Evolutionary conservation across 2,329 filamentous ascomycete species (phyloP).

Genomic region (Endocalyx cinctus): DNA sequence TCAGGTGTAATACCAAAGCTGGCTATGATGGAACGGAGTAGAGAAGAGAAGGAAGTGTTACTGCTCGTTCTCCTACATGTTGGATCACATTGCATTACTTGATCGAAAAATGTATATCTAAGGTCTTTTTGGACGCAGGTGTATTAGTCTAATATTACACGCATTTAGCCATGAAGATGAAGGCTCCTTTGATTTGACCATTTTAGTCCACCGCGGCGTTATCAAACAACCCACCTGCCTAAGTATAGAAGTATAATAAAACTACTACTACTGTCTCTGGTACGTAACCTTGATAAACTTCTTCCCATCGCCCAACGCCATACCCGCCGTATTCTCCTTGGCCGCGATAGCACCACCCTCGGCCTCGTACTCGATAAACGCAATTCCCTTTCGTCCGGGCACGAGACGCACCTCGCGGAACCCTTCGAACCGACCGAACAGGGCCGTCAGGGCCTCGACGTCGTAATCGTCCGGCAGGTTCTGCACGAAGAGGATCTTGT

Average conservation of each 20-base stretch:
- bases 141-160: no score
- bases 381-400: conserved; percentile 80
- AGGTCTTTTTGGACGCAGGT: no score
- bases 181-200: not conserved
- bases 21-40: no score
- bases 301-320: conserved; percentile 68
- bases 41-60: no score
- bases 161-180: no score
- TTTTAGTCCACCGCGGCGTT: not conserved
- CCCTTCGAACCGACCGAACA: conserved; percentile 88
- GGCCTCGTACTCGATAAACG: conserved; percentile 93
- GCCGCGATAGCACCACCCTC: conserved; percentile 86
- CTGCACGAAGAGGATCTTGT: conserved; percentile 93
- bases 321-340: conserved; percentile 87
- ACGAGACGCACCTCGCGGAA: conserved; percentile 91
- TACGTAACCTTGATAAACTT: conserved; percentile 93
- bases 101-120: no score
- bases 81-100: no score
- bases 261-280: conserved; percentile 77
- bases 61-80: no score
- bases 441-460: conserved; percentile 69
- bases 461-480: conserved; percentile 85
- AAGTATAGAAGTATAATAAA: no score
- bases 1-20: no score
- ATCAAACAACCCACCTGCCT: not conserved